phyloP scores from a whole-genome alignment of 1,284 basidiomycete species.

The Papiliotrema nemorosa region DNA sequence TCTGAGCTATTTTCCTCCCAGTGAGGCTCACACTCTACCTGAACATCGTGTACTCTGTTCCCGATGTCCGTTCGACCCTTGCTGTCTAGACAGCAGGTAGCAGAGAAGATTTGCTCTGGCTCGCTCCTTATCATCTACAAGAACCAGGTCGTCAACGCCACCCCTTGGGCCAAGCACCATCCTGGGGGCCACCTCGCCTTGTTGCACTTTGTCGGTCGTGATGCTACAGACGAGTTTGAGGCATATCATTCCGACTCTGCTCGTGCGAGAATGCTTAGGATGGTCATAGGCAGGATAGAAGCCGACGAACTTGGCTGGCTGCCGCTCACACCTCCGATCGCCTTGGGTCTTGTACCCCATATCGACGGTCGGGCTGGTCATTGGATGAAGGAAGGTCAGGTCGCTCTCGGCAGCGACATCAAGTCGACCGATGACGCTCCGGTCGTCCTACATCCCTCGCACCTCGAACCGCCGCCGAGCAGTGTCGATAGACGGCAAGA shows the following conservation, averaged over 20 bases:
- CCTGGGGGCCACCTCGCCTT: constrained; percentile 88
- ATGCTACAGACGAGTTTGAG: constrained; percentile 90
- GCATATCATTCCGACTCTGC: constrained; percentile 80
- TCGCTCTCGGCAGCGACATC: constrained; percentile 23
- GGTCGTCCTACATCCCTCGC: constrained; percentile 24
- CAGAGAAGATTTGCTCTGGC: constrained; percentile 62
- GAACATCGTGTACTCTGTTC: no score
- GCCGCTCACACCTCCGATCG: constrained; percentile 83
- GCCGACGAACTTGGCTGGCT: constrained; percentile 56
- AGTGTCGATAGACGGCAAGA: constrained; percentile 60
- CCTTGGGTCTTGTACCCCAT: constrained; percentile 71
- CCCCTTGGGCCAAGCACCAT: constrained; percentile 76
- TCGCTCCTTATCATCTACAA: constrained; percentile 77
- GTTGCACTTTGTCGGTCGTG: constrained; percentile 92
- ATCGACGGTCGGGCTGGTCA: constrained; percentile 36
- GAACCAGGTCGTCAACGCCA: constrained; percentile 73
- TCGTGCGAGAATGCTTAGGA: constrained; percentile 62
- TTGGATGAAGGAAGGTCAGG: constrained; percentile 43
- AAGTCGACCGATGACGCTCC: background rate
- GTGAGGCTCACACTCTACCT: no score
- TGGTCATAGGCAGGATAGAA: constrained; percentile 71
- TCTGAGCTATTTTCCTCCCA: no score
- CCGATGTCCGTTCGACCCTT: background rate
- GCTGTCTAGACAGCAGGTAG: constrained; percentile 28
- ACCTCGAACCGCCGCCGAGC: constrained; percentile 54